A percentile compares a stretch with the other conserved stretches of the same genome.
phyloP scores from a whole-genome alignment of 2,329 filamentous ascomycete species.

The Cladophialophora psammophila region DNA sequence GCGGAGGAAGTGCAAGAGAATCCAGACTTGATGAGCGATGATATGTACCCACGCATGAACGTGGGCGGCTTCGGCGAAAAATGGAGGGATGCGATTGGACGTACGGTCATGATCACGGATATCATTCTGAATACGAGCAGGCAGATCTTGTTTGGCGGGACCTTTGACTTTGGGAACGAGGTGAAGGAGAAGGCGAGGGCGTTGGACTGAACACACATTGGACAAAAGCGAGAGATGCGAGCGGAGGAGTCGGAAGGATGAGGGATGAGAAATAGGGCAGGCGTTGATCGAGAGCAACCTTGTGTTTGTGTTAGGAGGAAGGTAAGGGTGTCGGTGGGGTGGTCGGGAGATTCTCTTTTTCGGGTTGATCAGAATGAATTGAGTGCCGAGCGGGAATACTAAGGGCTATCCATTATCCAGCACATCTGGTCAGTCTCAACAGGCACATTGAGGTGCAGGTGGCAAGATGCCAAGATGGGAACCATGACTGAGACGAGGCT shows the following conservation, averaged over 20 bases:
- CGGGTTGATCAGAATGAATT: no score
- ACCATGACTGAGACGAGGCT: background rate
- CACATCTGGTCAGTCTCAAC: background rate
- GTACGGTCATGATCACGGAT: slow-evolving; percentile 23
- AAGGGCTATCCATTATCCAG: no score
- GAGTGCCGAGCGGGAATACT: no score
- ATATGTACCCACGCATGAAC: slow-evolving; percentile 28
- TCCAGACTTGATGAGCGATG: slow-evolving; percentile 20
- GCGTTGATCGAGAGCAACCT: background rate
- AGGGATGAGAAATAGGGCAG: no score
- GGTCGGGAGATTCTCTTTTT: no score
- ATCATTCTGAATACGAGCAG: slow-evolving; percentile 20
- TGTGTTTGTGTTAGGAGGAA: background rate
- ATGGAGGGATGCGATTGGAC: slow-evolving; percentile 22
- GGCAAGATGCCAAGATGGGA: no score
- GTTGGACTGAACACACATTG: background rate
- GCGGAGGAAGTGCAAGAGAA: slow-evolving; percentile 20
- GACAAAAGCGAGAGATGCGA: background rate
- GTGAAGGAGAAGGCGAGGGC: slow-evolving; percentile 28
- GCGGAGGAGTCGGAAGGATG: background rate
- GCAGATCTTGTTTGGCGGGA: slow-evolving; percentile 26
- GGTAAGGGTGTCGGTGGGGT: no score
- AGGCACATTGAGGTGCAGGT: background rate
- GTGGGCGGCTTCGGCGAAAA: slow-evolving; percentile 23
- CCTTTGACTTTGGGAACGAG: slow-evolving; percentile 27